Base-by-base conservation (phyloP, 129 eudicot species). In the Artemisia argyi region DNA sequence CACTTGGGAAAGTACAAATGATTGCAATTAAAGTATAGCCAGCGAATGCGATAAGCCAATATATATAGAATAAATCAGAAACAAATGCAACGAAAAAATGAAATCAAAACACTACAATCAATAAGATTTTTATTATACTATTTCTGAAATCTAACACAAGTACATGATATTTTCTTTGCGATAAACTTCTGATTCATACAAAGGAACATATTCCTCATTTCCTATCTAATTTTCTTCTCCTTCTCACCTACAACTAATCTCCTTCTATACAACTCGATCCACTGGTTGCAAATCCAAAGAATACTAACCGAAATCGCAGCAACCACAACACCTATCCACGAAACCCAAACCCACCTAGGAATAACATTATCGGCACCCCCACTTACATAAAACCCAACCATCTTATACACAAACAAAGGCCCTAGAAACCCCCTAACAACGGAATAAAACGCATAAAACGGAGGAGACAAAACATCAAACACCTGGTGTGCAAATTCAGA, bases 331-430 rank as follows among this genome's bases (percentile, higher is more conserved):
- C 46, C 63, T 63, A 89, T 75, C 98, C 98, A 93, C 24, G 98
- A 93, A 61, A 82, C 26, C 96, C 96, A 93, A 72, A 87, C 80
- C 96, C 98, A 93, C 13, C 66, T 87, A 17, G 96, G 96, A 7
- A 93, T 85, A 51, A 83, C 92, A 63, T 46, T 42, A 63, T 88
- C 86, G 3, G 84, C 95, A 24, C 28, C 83, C 60, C 95, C 96
- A 68, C 78, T 81, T 56, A 72, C 13, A 74, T 83, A 93, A 78
- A 81, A 89, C 42, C 5, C 69, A 63, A 80, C 70, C 98, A 93
- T 93, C 26, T 75, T 49, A n/a, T 73, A 89, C 32, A 93, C 86
- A 82, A 93, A 89, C 47, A 75, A n/a, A 7, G 98, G 98, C 28
- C 96, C 98, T 42, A 76, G 46, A 19, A 87, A 67, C 3, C 91